phyloP scores from a whole-genome alignment of 1,139 yeast species.

The Yamadazyma dushanensis region DNA sequence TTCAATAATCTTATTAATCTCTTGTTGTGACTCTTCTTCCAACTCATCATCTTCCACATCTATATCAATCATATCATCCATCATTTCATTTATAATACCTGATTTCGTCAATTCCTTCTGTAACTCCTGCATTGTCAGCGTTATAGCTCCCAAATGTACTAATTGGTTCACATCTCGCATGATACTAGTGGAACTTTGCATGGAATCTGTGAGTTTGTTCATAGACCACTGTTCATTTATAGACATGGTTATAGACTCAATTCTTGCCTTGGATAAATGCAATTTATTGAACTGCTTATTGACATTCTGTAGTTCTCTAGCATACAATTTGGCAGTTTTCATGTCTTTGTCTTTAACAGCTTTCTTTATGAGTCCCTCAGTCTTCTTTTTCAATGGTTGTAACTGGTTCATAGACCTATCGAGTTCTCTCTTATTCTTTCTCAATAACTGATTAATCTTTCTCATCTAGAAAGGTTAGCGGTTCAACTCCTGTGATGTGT shows the following conservation, averaged over 20 bases:
- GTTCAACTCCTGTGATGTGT: no score
- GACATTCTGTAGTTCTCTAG: slow-evolving; percentile 76
- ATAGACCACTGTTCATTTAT: slow-evolving; percentile 90
- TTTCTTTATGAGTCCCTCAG: slow-evolving; percentile 70
- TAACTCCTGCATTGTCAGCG: slow-evolving; percentile 81
- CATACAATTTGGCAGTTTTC: slow-evolving; percentile 74
- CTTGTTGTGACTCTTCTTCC: slow-evolving; percentile 71
- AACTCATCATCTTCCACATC: slow-evolving; percentile 63
- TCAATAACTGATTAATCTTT: slow-evolving; percentile 74
- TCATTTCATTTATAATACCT: slow-evolving; percentile 94
- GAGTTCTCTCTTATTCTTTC: slow-evolving; percentile 81
- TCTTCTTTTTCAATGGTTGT: slow-evolving; percentile 63
- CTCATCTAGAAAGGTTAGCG: slow-evolving; percentile 55
- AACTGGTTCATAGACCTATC: slow-evolving; percentile 76
- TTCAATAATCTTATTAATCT: slow-evolving; percentile 52
- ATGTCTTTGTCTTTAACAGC: slow-evolving; percentile 79
- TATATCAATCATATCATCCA: slow-evolving; percentile 82
- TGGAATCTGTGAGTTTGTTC: slow-evolving; percentile 78
- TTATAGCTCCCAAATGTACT: slow-evolving; percentile 76
- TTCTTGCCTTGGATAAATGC: slow-evolving; percentile 78
- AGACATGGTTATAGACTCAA: slow-evolving; percentile 84
- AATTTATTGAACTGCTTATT: slow-evolving; percentile 74
- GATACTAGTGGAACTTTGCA: slow-evolving; percentile 74
- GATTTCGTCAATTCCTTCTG: slow-evolving; percentile 87
- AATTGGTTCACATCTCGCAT: slow-evolving; percentile 88